A percentile compares a stretch with the other conserved stretches of the same genome.
phyloP scores from a whole-genome alignment of 805 yeast species.

The Alloascoidea hylecoeti region DNA sequence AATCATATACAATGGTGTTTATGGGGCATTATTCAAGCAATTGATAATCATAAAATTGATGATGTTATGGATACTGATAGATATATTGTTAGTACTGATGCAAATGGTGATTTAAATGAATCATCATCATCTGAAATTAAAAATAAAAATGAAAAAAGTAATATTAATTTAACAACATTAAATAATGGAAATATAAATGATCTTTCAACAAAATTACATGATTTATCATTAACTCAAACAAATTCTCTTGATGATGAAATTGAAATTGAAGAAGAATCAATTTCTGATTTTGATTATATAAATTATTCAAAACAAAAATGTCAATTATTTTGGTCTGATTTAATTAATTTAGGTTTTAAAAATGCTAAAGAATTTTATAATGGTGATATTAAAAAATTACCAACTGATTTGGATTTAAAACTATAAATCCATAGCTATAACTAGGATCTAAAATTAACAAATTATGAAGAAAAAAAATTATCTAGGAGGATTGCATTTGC shows the following conservation, averaged over 20 bases:
- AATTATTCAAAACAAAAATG: slow-evolving; percentile 66
- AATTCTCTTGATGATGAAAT: slow-evolving; percentile 11
- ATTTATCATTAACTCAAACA: not conserved
- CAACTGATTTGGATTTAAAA: not conserved
- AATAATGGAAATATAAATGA: slow-evolving; percentile 1
- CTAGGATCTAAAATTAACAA: too few relatives aligned
- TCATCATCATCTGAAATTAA: slow-evolving; percentile 17
- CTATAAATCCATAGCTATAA: too few relatives aligned
- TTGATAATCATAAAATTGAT: slow-evolving; percentile 20
- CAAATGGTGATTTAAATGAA: slow-evolving; percentile 25
- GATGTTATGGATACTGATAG: slow-evolving; percentile 28
- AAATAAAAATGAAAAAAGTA: slow-evolving; percentile 26
- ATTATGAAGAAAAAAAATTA: too few relatives aligned
- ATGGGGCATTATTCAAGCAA: slow-evolving; percentile 87
- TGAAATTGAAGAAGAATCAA: slow-evolving; percentile 20
- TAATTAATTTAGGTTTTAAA: slow-evolving; percentile 43
- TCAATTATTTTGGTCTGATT: slow-evolving; percentile 61
- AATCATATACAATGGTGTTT: slow-evolving; percentile 73
- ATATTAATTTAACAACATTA: slow-evolving; percentile 14
- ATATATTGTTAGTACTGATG: slow-evolving; percentile 30
- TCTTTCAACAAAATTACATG: not conserved
- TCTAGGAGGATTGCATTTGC: too few relatives aligned
- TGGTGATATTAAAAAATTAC: not conserved
- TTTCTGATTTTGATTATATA: slow-evolving; percentile 67
- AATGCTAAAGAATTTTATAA: slow-evolving; percentile 19